Base-by-base conservation (phyloP, 2,329 filamentous ascomycete species). In the Mycosphaerella sp. region DNA sequence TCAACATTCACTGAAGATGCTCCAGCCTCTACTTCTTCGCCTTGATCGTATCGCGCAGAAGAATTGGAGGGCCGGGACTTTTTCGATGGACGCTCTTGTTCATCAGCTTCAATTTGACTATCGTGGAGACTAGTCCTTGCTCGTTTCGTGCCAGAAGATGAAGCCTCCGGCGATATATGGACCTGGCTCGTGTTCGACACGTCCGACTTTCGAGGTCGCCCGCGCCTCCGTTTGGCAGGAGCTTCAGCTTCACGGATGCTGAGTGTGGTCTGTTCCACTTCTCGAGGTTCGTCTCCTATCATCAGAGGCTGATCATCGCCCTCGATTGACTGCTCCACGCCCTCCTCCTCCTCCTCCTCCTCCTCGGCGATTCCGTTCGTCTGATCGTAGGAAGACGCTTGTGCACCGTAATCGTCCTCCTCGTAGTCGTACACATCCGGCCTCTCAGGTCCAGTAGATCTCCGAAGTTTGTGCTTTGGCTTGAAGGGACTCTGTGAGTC, bases 401-500 rank as follows among this genome's bases (percentile, higher is more conserved):
- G 41, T 1, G 53, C 45, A 40, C 43, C 59, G 9, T 56, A 53
- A 21, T 53, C 55, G 10, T 54, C 59, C 6, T 61, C 56, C 8
- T 62, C 57, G 9, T 60, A 59, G 31, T 58, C 59, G 44, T 64
- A 66, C 4, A 58, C 53, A 51, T 64, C 53, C 17, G 52, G 51
- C 48, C 58, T 49, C 17, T 45, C 56, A 10, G 54, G 53, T 6
- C 62, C 65, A 23, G 48, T 57, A 9, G 64, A 67, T 52, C 66
- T 51, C 45, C 66, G 51, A 38, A 69, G 51, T 2, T 56, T 58
- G 7, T 63, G 61, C 43, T 51, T 64, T 21, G 67, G 65, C 57
- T 66, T 66, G 58, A 69, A 68, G 1, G 68, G 67, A 47, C 66
- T 68, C 8, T 60, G 58, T 7, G 45, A 60, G 26, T 69, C 66